Percentiles rank a stretch among this genome's conserved stretches.
Evolutionary conservation across 306 rosid genomes (phyloP).

Genomic region (Cicer judaicum): DNA sequence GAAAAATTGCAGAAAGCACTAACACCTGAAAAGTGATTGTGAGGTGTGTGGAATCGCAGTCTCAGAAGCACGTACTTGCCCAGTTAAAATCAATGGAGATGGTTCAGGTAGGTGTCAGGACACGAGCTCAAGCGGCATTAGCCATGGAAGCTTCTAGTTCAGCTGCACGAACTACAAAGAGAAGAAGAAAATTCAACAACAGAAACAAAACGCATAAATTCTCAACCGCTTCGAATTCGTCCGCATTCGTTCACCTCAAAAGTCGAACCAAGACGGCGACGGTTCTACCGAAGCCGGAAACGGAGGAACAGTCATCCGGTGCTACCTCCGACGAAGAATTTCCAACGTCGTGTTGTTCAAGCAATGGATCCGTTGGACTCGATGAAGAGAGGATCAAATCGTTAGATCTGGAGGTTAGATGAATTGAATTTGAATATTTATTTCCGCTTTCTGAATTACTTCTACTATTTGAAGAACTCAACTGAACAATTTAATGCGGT

Average conservation of each 20-base stretch:
- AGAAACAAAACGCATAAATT: slow-evolving; percentile 37
- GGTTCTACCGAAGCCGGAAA: slow-evolving; percentile 20
- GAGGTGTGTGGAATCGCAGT: slow-evolving; percentile 51
- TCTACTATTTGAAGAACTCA: slow-evolving; percentile 14
- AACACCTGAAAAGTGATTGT: slow-evolving; percentile 41
- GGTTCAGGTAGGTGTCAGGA: slow-evolving; percentile 60
- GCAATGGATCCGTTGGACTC: slow-evolving; percentile 60
- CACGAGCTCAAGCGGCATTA: slow-evolving; percentile 62
- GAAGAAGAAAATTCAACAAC: slow-evolving; percentile 55
- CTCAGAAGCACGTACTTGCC: slow-evolving; percentile 45
- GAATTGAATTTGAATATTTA: background rate
- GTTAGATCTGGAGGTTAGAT: slow-evolving; percentile 76
- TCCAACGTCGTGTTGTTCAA: slow-evolving; percentile 71
- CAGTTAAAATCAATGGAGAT: slow-evolving; percentile 58
- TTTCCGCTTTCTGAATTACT: slow-evolving; percentile 25
- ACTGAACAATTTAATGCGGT: slow-evolving; percentile 30
- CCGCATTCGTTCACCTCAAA: slow-evolving; percentile 45
- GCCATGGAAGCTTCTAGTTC: slow-evolving; percentile 47
- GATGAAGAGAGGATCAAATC: slow-evolving; percentile 51
- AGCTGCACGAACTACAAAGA: slow-evolving; percentile 41
- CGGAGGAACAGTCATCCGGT: slow-evolving; percentile 49
- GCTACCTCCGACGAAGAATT: slow-evolving; percentile 51
- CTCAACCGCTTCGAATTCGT: slow-evolving; percentile 26
- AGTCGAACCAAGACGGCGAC: slow-evolving; percentile 32
- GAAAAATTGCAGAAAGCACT: slow-evolving; percentile 22